These are phyloP conservation scores for Leersia perrieri DNA, from an alignment of 176 grass and related monocot species.

Conservation along the genomic window DNA sequence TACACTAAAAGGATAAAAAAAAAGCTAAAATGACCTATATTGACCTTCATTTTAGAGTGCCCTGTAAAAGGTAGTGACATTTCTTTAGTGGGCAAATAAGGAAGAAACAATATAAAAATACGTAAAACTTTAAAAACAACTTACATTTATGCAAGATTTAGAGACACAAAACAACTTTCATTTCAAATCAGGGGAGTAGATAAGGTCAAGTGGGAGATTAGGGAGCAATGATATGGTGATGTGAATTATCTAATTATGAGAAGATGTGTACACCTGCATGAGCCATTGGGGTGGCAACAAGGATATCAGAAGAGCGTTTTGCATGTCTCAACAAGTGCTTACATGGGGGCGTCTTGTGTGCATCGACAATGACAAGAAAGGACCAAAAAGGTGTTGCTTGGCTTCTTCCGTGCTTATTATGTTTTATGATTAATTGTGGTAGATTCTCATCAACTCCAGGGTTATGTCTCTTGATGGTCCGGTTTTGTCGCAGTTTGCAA, in stretches of 20 bases:
- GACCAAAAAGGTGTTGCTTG: constrained; percentile 44
- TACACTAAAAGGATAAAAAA: no score
- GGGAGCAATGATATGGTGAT: background rate
- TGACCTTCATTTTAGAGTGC: no score
- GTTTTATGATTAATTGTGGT: background rate
- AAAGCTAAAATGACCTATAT: background rate
- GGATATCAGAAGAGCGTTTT: constrained; percentile 1
- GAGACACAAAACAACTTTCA: background rate
- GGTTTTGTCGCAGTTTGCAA: constrained; percentile 33
- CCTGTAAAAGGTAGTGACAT: no score
- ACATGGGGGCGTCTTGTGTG: background rate
- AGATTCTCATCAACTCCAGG: constrained; percentile 35
- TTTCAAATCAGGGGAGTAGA: background rate
- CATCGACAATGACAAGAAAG: constrained; percentile 17
- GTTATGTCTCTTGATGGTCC: constrained; percentile 21
- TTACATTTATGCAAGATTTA: background rate
- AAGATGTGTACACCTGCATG: constrained; percentile 36
- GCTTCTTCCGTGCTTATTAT: constrained; percentile 11
- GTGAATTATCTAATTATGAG: background rate
- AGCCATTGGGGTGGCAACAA: constrained; percentile 37
- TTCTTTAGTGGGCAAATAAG: no score
- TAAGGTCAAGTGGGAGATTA: constrained; percentile 28
- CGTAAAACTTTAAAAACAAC: no score
- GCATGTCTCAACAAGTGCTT: constrained; percentile 26
- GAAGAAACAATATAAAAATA: no score